Evolutionary conservation across 140 eudicot genomes (phyloP), one percentile per base, ranked within the genome.

Genomic region (Cichorium intybus): DNA sequence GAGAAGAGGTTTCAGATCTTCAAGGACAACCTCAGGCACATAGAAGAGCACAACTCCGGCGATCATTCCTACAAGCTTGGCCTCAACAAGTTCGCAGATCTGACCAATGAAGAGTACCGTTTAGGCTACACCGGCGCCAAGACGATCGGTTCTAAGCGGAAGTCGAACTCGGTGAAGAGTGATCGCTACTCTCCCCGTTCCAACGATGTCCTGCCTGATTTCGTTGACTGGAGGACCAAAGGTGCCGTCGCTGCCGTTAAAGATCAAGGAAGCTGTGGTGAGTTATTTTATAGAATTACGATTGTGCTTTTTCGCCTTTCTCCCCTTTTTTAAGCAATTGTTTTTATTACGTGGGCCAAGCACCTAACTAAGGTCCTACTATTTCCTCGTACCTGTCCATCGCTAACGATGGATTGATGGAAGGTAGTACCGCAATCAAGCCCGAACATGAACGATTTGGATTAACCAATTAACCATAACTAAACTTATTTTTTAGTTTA

Each of bases 181-280:
- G 76, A 78, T 26, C 76, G 87, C 11, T 88, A 88, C 29, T 54
- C 71, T 48, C 69, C 71, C 10, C 56, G 43, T 5, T 51, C 64
- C 16, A 83, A 78, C 8, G 89, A 79, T 63, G 68, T 54, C 43
- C 65, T 88, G 81, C 95, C 96, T 64, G 95, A 86, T 0, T 68
- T 75, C 11, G 67, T 89, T 47, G 97, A 86, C 68, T 89, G 97
- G 97, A 83, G 95, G 55, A 49, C 64, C 17, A 72, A 52, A 16
- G 97, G 97, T 5, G 97, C 88, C 0, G 87, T 89, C 28, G 82
- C 76, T 56, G 29, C 75, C n/a, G 85, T 89, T 46, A 89, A 89
- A 31, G 85, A 86, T 71, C 97, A 89, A 74, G 97, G 97, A 56
- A 64, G 80, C 67, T 89, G 97, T 20, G 95, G 97, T 86, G 54